A percentile compares a stretch with the other conserved stretches of the same genome.
phyloP scores from a whole-genome alignment of 192 early-diverging fungal species.

The Backusella parvicylindrica region DNA sequence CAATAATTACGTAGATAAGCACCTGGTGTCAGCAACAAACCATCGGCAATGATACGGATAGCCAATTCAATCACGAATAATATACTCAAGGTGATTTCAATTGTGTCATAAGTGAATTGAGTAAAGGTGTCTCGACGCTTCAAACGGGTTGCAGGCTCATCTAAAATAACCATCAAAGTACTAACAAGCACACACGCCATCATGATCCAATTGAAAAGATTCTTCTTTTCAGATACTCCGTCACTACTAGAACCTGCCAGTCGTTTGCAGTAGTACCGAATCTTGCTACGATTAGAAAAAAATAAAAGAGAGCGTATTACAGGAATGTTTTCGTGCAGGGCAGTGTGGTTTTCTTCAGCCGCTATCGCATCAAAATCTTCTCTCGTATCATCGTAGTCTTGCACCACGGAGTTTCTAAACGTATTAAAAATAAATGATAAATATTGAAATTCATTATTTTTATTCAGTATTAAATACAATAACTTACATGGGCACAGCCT shows the following conservation, averaged over 20 bases:
- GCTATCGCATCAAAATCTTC: slow-evolving; percentile 29
- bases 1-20: slow-evolving; percentile 47
- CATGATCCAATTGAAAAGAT: slow-evolving; percentile 49
- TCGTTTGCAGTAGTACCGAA: slow-evolving; percentile 40
- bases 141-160: slow-evolving; percentile 25
- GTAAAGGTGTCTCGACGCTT: slow-evolving; percentile 4
- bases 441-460: neutral
- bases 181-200: slow-evolving; percentile 43
- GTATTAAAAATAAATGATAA: neutral
- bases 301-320: slow-evolving; percentile 37
- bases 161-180: slow-evolving; percentile 27
- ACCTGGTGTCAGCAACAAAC: slow-evolving; percentile 47
- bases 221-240: slow-evolving; percentile 28
- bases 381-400: slow-evolving; percentile 3
- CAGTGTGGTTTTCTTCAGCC: slow-evolving; percentile 26
- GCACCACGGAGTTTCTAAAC: neutral
- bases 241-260: slow-evolving; percentile 34
- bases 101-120: slow-evolving; percentile 16
- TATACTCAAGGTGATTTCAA: slow-evolving; percentile 37
- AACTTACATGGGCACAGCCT: neutral
- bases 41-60: slow-evolving; percentile 53
- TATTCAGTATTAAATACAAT: neutral
- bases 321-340: neutral
- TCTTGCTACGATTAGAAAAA: slow-evolving; percentile 42
- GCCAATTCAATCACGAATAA: slow-evolving; percentile 48